Base-by-base conservation (phyloP, 2,329 filamentous ascomycete genomes). In the Trichoderma citrinoviride region DNA sequence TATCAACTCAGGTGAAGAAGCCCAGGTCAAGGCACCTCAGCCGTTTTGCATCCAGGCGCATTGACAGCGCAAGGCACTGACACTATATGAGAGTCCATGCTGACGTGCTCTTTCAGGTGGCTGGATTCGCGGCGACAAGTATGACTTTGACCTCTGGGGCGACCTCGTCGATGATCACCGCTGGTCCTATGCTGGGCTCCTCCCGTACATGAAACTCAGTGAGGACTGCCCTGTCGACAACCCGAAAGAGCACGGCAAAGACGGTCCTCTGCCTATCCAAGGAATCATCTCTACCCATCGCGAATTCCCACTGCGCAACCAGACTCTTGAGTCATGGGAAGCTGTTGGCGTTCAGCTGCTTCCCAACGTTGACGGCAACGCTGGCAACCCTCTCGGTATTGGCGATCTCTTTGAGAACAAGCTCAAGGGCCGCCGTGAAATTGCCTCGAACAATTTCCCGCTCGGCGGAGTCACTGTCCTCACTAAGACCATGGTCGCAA, bases 131-230 rank as follows among this genome's bases (percentile, higher is more conserved):
- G 81, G 80, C 4, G 75, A 75, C 27, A 71, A 72, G 7, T 71
- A 71, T 15, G 81, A 82, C 67, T 83, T 80, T 66, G 76, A 83
- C 44, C 72, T 75, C 29, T 83, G 81, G 81, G 52, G 69, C 40
- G 43, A 72, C 19, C 27, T 67, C 25, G 65, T 72, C 27, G 49
- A 46, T 4, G 80, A 83, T 64, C 37, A 74, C 2, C 70, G 73
- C 12, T 85, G 82, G 78, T 77, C 75, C 62, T 81, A 80, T 52
- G 71, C 80, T 5, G 75, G 76, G 7, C 73, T 83, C 41, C 73
- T 79, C 33, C 78, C 78, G 2, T 85, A 80, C 69, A 74, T 81
- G 52, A 69, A 72, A 37, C 78, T 76, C 65, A 68, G 73, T 0
- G 79, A 81, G n/a, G 74, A 70, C 12, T 70, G 69, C 17, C 73